Conservation (phyloP, 306 rosid species). For the Casuarina equisetifolia region DNA sequence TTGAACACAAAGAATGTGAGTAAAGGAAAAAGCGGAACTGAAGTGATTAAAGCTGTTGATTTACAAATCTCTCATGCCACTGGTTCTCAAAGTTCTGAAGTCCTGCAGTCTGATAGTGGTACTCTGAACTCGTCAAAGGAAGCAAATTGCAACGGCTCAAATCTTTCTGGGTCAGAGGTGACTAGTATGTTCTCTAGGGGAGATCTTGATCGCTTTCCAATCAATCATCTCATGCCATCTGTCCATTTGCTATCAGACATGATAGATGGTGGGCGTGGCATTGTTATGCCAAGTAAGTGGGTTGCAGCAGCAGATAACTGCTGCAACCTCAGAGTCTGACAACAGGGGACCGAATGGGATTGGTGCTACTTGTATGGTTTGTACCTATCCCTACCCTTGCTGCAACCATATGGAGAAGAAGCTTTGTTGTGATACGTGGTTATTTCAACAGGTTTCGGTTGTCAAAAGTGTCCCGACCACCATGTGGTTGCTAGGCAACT, state of each 20-base stretch:
- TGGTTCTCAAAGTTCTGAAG: conserved; percentile 68
- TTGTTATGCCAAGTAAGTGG: conserved; percentile 69
- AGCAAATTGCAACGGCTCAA: conserved; percentile 56
- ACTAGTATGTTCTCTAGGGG: conserved; percentile 62
- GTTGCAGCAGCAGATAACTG: conserved; percentile 68
- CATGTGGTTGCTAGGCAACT: conserved; percentile 72
- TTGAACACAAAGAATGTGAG: conserved; percentile 54
- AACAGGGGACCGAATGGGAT: conserved; percentile 35
- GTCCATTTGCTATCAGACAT: conserved; percentile 53
- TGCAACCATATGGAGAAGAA: conserved; percentile 48
- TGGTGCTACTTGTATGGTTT: conserved; percentile 17
- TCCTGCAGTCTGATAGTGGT: conserved; percentile 69
- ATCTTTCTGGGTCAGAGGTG: conserved; percentile 72
- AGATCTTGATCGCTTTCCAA: conserved; percentile 44
- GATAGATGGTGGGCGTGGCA: conserved; percentile 49
- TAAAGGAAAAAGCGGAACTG: conserved; percentile 30
- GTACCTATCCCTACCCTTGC: conserved; percentile 40
- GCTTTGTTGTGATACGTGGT: conserved; percentile 13
- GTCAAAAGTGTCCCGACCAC: conserved; percentile 26
- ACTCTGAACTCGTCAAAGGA: conserved; percentile 71
- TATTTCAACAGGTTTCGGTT: conserved; percentile 32
- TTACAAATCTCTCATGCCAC: conserved; percentile 36
- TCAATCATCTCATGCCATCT: conserved; percentile 49
- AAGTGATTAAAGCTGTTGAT: conserved; percentile 35
- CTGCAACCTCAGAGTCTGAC: conserved; percentile 72